Base-by-base conservation (phyloP, 2,329 filamentous ascomycete species). In the Stromatinia cepivora region DNA sequence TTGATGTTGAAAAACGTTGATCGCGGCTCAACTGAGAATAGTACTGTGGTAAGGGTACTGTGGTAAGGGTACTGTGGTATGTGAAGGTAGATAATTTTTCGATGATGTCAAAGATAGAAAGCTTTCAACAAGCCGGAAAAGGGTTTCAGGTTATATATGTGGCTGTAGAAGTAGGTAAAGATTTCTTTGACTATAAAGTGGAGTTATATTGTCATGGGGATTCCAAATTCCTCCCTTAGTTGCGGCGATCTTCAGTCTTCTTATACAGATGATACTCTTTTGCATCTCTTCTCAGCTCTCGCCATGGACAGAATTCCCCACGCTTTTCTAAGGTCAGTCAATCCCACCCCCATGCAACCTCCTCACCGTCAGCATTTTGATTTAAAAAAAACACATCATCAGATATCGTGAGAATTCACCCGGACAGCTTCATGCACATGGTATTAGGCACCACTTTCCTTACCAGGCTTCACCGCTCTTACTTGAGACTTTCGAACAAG, bases 331-430 rank as follows among this genome's bases (percentile, higher is more conserved):
- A 52, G 34, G 61, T 11, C 61, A 64, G 61, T 64, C 46, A 28
- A 39, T 52, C 17, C 17, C 31, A 20, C 36, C 34, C 46, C 46
- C 34, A 42, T 64, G 46, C 31, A 46, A 39, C 22, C n/a, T 28
- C n/a, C 46, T 64, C 61, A 52, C 61, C 46, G 46, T 52, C 46
- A 52, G 31, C 61, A 39, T 13, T 10, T 52, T 50, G 13, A 13
- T 25, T 20, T 64, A 3, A 3, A 11, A 63, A 36, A 39, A 20
- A 64, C n/a, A 39, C 46, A 39, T 28, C 22, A 36, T 52, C 46
- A 64, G 34, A 64, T 64, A 64, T 64, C 46, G 61, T 64, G 46
- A 64, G 61, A 42, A 39, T 52, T 53, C 34, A 52, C 61, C 61
- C 61, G 61, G 61, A 36, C 10, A 64, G 15, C 46, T 52, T 17